Conservation (phyloP, 352 stramenopile species). For the Blastocystis sp. region DNA sequence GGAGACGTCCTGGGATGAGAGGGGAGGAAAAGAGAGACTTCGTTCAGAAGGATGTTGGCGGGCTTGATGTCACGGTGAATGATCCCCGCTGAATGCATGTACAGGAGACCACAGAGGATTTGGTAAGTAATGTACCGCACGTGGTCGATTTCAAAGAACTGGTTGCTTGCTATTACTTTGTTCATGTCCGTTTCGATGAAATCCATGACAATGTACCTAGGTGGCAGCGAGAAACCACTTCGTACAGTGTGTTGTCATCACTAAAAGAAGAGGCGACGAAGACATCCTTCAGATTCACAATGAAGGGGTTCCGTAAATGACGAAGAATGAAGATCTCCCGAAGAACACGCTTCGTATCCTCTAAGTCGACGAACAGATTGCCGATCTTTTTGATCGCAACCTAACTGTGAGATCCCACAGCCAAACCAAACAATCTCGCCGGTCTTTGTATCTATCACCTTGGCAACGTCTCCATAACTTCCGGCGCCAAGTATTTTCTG, state of each 20-base stretch:
- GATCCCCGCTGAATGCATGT: constrained; percentile 81
- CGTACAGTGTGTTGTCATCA: constrained; percentile 12
- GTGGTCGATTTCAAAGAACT: constrained; percentile 62
- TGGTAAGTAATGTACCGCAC: constrained; percentile 63
- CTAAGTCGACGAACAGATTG: constrained; percentile 69
- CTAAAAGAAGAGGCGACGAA: neutral
- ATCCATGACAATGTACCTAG: constrained; percentile 62
- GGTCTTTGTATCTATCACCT: constrained; percentile 67
- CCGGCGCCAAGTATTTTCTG: constrained; percentile 66
- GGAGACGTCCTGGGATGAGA: constrained; percentile 29
- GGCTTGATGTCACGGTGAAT: constrained; percentile 84
- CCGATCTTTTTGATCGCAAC: constrained; percentile 76
- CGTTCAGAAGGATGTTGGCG: constrained; percentile 77
- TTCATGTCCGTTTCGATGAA: constrained; percentile 77
- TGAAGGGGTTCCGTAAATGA: constrained; percentile 65
- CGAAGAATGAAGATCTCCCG: constrained; percentile 74
- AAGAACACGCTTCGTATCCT: constrained; percentile 69
- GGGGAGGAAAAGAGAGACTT: neutral
- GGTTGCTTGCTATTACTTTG: constrained; percentile 75
- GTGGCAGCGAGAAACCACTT: neutral
- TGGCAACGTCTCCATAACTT: constrained; percentile 74
- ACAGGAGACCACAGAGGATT: constrained; percentile 74
- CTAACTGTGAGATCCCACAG: constrained; percentile 56
- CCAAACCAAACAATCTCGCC: constrained; percentile 1
- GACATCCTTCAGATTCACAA: constrained; percentile 64